Base-by-base conservation (phyloP, 2,329 filamentous ascomycete genomes). In the Fusarium setosum region DNA sequence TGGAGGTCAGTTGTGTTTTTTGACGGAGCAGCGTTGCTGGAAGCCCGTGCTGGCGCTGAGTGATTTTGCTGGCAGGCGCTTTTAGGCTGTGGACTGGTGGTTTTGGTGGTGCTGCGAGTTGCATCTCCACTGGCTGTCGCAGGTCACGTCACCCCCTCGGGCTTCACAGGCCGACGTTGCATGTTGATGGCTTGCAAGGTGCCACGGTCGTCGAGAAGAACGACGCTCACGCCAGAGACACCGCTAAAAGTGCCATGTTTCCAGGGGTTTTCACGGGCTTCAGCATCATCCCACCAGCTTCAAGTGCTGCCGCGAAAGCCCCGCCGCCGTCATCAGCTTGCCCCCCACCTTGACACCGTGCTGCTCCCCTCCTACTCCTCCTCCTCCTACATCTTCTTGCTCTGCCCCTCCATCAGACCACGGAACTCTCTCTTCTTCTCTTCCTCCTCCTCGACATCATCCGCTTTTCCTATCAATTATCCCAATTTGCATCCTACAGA, bases 391-490 rank as follows among this genome's bases (percentile, higher is more conserved):
- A 47, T 47, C 54, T 63, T 31, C 31, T 29, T 38, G 47, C 49
- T 65, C 53, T 48, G 44, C 54, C 45, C 56, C 63, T 61, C 56
- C 57, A 60, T 56, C 53, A 70, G 60, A 65, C 65, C 61, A 67
- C 55, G 40, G 40, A 29, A 41, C 41, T 34, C 41, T 29, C 42
- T 21, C 56, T 53, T 60, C 57, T 64, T 62, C 52, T 17, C 29
- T 51, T 66, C 51, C 52, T 66, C 51, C 56, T 68, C 69, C 65
- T 70, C 45, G 65, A 56, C 63, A 62, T 59, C 63, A 61, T 49
- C 57, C 58, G 54, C 61, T 63, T 57, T 67, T 74, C 45, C 24
- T 10, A 31, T 64, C 59, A 56, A 50, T 63, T 48, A 47, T 31
- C 32, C 47, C 54, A 59, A 61, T 54, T 47, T 59, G 31, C 52